Conservation (phyloP, 2,329 filamentous ascomycete genomes). For the Cladosporium sp. region DNA sequence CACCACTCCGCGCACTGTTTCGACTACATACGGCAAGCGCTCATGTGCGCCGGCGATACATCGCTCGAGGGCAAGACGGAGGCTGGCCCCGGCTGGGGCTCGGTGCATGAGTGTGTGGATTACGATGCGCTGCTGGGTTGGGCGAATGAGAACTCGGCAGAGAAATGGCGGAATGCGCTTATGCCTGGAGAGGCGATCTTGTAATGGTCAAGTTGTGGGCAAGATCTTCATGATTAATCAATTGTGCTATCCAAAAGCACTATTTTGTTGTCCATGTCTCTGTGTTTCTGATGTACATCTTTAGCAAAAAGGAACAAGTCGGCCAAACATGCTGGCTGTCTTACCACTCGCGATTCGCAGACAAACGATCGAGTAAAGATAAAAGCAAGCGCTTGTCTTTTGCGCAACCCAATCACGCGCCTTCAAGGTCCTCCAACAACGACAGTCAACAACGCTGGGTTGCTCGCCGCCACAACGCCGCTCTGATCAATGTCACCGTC, state of each 20-base stretch:
- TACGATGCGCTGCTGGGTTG: slow-evolving; percentile 7
- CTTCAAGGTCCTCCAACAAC: slow-evolving; percentile 39
- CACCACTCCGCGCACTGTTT: slow-evolving; percentile 27
- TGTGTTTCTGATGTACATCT: no score
- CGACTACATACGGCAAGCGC: slow-evolving; percentile 26
- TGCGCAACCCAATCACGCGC: no score
- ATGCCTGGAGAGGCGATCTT: slow-evolving; percentile 4
- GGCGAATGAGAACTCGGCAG: slow-evolving; percentile 9
- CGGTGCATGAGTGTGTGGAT: slow-evolving; percentile 9
- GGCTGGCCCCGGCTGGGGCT: slow-evolving; percentile 7
- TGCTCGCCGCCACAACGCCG: slow-evolving; percentile 40
- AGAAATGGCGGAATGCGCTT: slow-evolving; percentile 9
- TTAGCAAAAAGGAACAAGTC: not conserved
- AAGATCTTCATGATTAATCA: not conserved
- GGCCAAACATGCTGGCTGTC: not conserved
- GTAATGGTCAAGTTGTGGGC: not conserved
- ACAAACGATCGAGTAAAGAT: no score
- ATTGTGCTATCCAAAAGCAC: no score
- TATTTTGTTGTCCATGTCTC: no score
- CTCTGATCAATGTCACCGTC: slow-evolving; percentile 48
- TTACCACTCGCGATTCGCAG: not conserved
- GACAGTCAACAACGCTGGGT: slow-evolving; percentile 40
- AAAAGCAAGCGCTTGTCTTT: no score
- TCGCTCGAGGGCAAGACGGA: slow-evolving; percentile 19
- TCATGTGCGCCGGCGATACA: slow-evolving; percentile 28